phyloP scores from a whole-genome alignment of 2,329 filamentous ascomycete genomes.

The Claviceps sp. region DNA sequence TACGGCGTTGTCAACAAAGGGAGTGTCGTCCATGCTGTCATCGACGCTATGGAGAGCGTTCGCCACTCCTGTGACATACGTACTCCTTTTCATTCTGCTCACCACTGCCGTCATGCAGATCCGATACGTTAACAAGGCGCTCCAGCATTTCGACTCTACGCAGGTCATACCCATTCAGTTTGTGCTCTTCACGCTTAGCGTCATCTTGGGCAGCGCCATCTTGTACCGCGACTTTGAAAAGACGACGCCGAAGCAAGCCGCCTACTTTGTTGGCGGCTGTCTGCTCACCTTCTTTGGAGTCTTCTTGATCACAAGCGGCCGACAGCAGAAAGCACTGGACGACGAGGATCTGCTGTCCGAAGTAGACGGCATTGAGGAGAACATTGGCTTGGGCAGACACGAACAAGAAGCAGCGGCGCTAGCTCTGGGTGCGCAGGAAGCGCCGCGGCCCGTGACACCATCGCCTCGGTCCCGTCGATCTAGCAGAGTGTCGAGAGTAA shows the following conservation, averaged over 20 bases:
- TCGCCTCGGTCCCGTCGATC: constrained; percentile 31
- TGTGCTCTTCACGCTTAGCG: constrained; percentile 87
- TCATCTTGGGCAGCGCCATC: constrained; percentile 86
- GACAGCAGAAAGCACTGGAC: constrained; percentile 46
- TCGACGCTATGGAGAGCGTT: constrained; percentile 81
- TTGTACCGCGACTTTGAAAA: constrained; percentile 92
- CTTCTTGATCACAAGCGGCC: constrained; percentile 88
- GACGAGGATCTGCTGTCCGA: constrained; percentile 41
- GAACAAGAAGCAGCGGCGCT: constrained; percentile 11
- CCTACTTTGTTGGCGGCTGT: constrained; percentile 84
- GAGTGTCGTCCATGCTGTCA: constrained; percentile 87
- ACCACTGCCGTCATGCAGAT: constrained; percentile 91
- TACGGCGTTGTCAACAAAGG: constrained; percentile 93
- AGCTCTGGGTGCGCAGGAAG: constrained; percentile 10
- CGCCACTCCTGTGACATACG: constrained; percentile 83
- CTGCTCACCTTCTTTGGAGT: constrained; percentile 88
- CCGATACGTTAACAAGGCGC: constrained; percentile 76
- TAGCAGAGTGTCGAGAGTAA: constrained; percentile 32
- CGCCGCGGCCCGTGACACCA: constrained; percentile 11
- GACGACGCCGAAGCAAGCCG: constrained; percentile 56
- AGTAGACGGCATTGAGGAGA: constrained; percentile 47
- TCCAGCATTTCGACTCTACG: constrained; percentile 92
- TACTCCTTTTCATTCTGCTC: constrained; percentile 65
- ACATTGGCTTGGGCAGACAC: constrained; percentile 45
- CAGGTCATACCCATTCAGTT: constrained; percentile 98